Percentiles rank a stretch among this genome's conserved stretches.
Conservation (phyloP, 2,329 filamentous ascomycete species). For the Venturia nashicola region DNA sequence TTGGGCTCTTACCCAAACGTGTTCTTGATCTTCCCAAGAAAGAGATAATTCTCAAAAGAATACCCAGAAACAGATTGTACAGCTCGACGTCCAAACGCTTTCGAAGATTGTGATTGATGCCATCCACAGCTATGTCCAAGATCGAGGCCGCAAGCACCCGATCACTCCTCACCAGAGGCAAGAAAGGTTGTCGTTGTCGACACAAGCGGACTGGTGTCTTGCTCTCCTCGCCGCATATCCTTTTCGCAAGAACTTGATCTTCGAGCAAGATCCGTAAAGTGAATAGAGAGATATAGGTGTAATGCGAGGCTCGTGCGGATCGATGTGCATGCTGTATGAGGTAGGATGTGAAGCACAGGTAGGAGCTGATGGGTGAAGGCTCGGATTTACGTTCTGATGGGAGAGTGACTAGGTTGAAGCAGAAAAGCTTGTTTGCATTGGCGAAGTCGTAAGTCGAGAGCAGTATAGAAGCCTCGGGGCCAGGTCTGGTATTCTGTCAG, state of each 20-base stretch:
- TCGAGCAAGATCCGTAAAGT: conserved; percentile 78
- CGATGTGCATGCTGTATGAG: conserved; percentile 87
- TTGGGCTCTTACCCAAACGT: conserved; percentile 41
- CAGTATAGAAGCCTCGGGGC: conserved; percentile 64
- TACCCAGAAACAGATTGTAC: conserved; percentile 71
- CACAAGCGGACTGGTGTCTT: conserved; percentile 69
- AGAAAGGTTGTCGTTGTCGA: conserved; percentile 74
- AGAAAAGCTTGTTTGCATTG: conserved; percentile 91
- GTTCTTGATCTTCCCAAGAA: conserved; percentile 73
- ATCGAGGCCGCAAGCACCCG: conserved; percentile 64
- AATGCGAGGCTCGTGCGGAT: conserved; percentile 63
- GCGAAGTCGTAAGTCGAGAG: conserved; percentile 87
- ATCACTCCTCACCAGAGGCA: conserved; percentile 62
- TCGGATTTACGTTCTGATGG: conserved; percentile 47
- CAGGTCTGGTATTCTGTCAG: conserved; percentile 46
- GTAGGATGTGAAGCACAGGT: conserved; percentile 83
- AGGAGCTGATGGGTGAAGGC: conserved; percentile 66
- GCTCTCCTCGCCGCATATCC: conserved; percentile 68
- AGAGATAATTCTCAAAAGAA: conserved; percentile 71
- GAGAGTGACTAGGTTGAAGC: conserved; percentile 64
- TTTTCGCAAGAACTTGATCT: conserved; percentile 69
- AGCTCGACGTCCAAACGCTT: conserved; percentile 73
- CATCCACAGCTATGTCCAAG: conserved; percentile 79
- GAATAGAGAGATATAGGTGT: conserved; percentile 76
- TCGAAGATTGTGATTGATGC: conserved; percentile 85